A percentile compares a stretch with the other conserved stretches of the same genome.
Conservation (phyloP, 345 rosid genomes). For the Eutrema japonicum region DNA sequence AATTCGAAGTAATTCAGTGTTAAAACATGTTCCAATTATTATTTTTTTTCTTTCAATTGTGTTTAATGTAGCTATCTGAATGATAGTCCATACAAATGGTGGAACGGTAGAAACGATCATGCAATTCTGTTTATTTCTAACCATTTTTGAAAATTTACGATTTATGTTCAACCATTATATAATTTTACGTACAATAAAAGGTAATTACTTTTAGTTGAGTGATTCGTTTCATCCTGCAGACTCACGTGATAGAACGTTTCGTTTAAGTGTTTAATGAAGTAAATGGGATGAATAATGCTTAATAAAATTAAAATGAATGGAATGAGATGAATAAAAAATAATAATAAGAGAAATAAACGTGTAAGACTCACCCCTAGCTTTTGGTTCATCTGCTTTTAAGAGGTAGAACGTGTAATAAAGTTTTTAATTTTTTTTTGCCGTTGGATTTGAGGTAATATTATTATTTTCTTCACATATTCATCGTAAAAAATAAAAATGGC, state of each 20-base stretch:
- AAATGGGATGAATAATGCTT: slow-evolving; percentile 5
- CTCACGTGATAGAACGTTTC: too few relatives aligned
- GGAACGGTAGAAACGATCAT: background rate
- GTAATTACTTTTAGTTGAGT: too few relatives aligned
- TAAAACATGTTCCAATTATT: background rate
- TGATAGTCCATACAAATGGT: background rate
- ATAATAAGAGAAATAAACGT: background rate
- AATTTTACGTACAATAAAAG: too few relatives aligned
- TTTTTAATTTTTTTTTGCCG: background rate
- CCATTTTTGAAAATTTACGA: too few relatives aligned
- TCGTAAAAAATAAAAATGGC: too few relatives aligned
- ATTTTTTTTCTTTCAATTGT: background rate
- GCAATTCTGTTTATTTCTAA: background rate
- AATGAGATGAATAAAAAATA: background rate
- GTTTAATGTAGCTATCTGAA: background rate
- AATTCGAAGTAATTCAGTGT: slow-evolving; percentile 6
- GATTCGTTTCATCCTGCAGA: too few relatives aligned
- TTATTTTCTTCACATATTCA: too few relatives aligned
- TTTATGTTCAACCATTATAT: too few relatives aligned
- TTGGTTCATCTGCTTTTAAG: background rate
- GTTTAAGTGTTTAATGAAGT: too few relatives aligned
- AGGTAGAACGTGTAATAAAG: background rate
- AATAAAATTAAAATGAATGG: background rate
- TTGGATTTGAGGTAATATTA: background rate
- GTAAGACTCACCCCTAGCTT: background rate